Evolutionary conservation across 768 basidiomycete species (phyloP).

Genomic region (Obba rivulosa): DNA sequence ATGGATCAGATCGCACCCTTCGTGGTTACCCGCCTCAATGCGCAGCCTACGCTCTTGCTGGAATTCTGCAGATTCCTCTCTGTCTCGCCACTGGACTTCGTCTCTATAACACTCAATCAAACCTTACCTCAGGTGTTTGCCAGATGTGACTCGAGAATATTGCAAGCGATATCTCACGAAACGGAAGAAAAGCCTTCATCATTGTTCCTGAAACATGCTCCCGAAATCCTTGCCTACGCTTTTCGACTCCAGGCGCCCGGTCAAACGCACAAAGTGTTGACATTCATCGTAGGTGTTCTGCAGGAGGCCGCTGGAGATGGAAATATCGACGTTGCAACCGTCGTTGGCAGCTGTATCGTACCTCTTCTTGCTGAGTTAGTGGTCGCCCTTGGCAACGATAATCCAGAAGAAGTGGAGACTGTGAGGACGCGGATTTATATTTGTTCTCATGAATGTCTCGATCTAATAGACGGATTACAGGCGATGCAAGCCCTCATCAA

Average conservation of each 20-base stretch:
- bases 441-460: neutral
- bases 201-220: constrained; percentile 52
- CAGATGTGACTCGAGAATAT: constrained; percentile 47
- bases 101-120: constrained; percentile 54
- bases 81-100: constrained; percentile 51
- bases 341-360: constrained; percentile 64
- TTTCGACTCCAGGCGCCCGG: constrained; percentile 53
- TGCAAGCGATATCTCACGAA: constrained; percentile 57
- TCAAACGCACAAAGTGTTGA: constrained; percentile 52
- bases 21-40: constrained; percentile 51
- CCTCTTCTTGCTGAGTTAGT: constrained; percentile 72
- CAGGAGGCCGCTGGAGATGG: constrained; percentile 35
- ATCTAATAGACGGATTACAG: constrained; percentile 33
- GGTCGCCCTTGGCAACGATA: constrained; percentile 70
- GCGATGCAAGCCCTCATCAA: constrained; percentile 40
- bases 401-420: constrained; percentile 35
- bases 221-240: constrained; percentile 59
- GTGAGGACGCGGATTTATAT: constrained; percentile 28
- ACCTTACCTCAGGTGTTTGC: constrained; percentile 71
- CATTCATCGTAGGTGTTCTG: constrained; percentile 61
- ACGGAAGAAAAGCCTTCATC: constrained; percentile 38
- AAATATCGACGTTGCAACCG: constrained; percentile 36
- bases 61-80: constrained; percentile 70
- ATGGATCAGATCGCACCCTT: constrained; percentile 62
- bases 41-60: constrained; percentile 50